Evolutionary conservation across 805 yeast species (phyloP).

Genomic region (Debaryomyces castellii): DNA sequence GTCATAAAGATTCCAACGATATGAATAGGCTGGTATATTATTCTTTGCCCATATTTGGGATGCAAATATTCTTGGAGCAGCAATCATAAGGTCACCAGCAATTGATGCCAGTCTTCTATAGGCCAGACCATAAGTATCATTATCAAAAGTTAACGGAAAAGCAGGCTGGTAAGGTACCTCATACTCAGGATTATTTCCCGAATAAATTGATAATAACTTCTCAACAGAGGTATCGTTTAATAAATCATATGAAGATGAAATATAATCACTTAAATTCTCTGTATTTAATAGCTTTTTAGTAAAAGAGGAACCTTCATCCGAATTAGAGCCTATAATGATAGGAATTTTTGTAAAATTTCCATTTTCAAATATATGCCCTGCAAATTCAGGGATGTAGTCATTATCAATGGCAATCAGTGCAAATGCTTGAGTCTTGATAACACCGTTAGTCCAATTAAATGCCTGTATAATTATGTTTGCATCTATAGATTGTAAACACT

Average conservation of each 20-base stretch:
- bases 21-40: not conserved
- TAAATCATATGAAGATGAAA: not conserved
- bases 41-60: not conserved
- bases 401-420: not conserved
- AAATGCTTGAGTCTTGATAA: not conserved
- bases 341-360: slow-evolving; percentile 1
- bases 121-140: not conserved
- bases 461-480: not conserved
- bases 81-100: not conserved
- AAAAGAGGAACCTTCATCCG: not conserved
- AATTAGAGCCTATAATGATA: slow-evolving; percentile 2
- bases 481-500: not conserved
- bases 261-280: not conserved
- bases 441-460: not conserved
- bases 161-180: not conserved
- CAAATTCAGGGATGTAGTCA: not conserved
- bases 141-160: not conserved
- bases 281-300: not conserved
- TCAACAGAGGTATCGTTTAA: not conserved
- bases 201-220: not conserved
- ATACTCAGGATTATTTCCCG: not conserved
- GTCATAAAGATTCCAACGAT: not conserved
- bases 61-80: not conserved
- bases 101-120: not conserved
- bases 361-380: not conserved